Base-by-base conservation (phyloP, 768 basidiomycete species). In the Gymnopilus junonius region DNA sequence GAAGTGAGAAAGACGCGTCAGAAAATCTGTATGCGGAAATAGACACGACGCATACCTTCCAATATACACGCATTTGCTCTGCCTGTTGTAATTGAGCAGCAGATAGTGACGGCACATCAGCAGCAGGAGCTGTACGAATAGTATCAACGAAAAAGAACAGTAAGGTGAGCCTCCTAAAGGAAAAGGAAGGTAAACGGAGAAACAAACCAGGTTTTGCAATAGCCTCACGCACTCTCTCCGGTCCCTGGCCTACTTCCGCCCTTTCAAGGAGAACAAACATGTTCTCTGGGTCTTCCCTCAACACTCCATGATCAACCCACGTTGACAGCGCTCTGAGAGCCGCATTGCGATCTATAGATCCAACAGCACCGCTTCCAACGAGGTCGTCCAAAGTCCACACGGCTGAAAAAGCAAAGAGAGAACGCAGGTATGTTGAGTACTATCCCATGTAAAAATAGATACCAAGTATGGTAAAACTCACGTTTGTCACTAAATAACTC, bases 31-130 rank as follows among this genome's bases (percentile, higher is more conserved):
- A 34, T 50, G 57, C 62, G 8, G 62, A 55, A 43, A 64, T 51
- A 39, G n/a, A 31, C 46, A 45, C 37, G 14, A 20, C n/a, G 39
- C 12, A 0, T 54, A 79, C 93, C 87, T 92, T 94, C 94, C 94
- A 96, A 73, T 89, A 93, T 1, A 94, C 83, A 63, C 82, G 85
- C 90, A 96, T 93, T 76, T 95, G 91, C 69, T 93, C 91, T 0
- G 88, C 88, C 70, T 93, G 88, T 42, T 91, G 89, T 50, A 93
- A 91, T 64, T 92, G 87, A 10, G 82, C 77, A 21, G 81, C 83
- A 34, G 85, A 73, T 12, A 87, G 74, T 0, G 87, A 78, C 1
- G 84, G 79, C 25, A 87, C 84, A 2, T 76, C 40, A 0, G 4
- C 74, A 40, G 75, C 74, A 0, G 74, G 69, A 35, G 67, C 75